A percentile compares a stretch with the other conserved stretches of the same genome.
These are phyloP conservation scores for Sugiyamaella grinbergsii DNA, from an alignment of 1,139 yeast species.

Conservation along the genomic window DNA sequence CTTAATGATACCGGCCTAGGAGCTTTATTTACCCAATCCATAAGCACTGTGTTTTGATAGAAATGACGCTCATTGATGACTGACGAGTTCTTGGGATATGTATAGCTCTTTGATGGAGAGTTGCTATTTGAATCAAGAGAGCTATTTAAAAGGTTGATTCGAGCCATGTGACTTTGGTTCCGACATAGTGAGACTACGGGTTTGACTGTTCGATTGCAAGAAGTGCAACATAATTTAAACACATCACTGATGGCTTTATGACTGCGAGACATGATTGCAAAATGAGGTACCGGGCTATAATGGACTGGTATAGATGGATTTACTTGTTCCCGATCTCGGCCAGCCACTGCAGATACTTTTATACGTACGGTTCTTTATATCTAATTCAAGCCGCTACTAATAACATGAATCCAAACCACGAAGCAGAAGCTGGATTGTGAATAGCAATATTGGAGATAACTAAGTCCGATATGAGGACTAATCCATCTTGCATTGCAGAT, in stretches of 20 bases:
- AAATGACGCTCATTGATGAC: constrained; percentile 60
- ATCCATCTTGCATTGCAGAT: not conserved
- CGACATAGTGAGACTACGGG: not conserved
- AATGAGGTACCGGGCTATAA: not conserved
- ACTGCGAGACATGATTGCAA: not conserved
- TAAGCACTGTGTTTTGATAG: constrained; percentile 76
- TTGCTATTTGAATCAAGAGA: constrained; percentile 21
- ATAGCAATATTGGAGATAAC: too few species aligned
- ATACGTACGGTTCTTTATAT: too few species aligned
- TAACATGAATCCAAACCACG: too few species aligned
- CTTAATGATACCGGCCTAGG: constrained; percentile 88
- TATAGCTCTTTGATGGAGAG: constrained; percentile 25
- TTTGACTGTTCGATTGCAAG: not conserved
- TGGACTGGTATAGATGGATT: too few species aligned
- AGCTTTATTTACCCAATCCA: constrained; percentile 62
- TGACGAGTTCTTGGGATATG: constrained; percentile 42
- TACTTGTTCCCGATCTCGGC: too few species aligned
- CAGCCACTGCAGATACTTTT: too few species aligned
- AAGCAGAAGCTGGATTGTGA: too few species aligned
- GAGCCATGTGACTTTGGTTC: constrained; percentile 26
- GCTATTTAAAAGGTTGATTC: constrained; percentile 30
- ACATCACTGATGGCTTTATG: not conserved
- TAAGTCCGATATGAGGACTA: too few species aligned
- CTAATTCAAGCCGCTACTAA: too few species aligned
- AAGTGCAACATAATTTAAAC: not conserved